Conservation (phyloP, 2,329 filamentous ascomycete species). For the Ceratocystis lukuohia region DNA sequence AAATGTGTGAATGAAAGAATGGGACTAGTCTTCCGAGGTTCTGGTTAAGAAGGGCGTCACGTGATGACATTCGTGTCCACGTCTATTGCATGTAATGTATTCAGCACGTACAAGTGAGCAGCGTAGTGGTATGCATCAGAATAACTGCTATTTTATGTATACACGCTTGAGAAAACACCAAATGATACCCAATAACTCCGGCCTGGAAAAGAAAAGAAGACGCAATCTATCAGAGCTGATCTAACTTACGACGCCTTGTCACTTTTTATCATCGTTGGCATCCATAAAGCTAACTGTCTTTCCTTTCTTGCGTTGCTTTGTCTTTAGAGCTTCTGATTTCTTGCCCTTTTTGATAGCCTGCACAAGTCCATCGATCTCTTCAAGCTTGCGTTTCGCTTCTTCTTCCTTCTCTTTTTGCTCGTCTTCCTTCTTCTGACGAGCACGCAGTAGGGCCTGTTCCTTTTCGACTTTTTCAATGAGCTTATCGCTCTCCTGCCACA, state of each 20-base stretch:
- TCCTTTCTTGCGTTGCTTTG: constrained; percentile 25
- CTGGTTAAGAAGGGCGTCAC: background rate
- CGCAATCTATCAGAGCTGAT: background rate
- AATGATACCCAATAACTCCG: background rate
- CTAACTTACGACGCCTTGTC: constrained; percentile 12
- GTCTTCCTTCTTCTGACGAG: constrained; percentile 28
- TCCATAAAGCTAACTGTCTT: constrained; percentile 22
- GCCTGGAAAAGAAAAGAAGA: background rate
- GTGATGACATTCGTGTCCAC: background rate
- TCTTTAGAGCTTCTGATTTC: constrained; percentile 25
- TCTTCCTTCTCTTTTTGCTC: constrained; percentile 26
- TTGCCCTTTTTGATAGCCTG: constrained; percentile 29
- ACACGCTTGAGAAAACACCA: background rate
- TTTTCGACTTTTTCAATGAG: constrained; percentile 74
- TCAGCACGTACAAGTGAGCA: too few species aligned
- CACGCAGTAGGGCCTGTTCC: constrained; percentile 50
- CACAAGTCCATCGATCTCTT: constrained; percentile 29
- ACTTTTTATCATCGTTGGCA: constrained; percentile 22
- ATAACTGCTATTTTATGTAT: too few species aligned
- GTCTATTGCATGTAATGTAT: too few species aligned
- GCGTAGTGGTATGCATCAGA: too few species aligned
- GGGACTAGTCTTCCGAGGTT: background rate
- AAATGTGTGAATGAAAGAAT: background rate
- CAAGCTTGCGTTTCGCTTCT: constrained; percentile 25
- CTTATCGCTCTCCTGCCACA: constrained; percentile 83